Base-by-base conservation (phyloP, 2,329 filamentous ascomycete genomes). In the Onygenales sp. region DNA sequence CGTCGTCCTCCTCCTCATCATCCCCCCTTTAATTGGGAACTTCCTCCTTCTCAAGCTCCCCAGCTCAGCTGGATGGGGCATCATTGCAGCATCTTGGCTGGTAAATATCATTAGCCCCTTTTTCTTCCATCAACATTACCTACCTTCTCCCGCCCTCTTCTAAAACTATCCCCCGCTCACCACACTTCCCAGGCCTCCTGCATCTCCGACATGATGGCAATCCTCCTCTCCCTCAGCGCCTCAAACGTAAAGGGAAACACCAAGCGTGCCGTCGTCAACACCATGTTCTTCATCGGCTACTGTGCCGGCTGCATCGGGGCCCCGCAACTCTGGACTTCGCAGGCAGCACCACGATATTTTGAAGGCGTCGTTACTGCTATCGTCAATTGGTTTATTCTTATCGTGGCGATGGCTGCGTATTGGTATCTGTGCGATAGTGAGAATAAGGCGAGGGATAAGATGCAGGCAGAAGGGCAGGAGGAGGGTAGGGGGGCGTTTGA, bases 221-320 rank as follows among this genome's bases (percentile, higher is more conserved):
- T 75, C 21, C 65, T 75, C 1, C 65, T 77, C 7, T 71, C 67
- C 1, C 66, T 77, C 1, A 68, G 65, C 1, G 74, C 75, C 0
- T 77, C 74, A 2, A 78, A 78, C 52, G 69, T 77, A 31, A 75
- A 76, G 50, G 75, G 77, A 0, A 78, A 78, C 59, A 78, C 76
- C 1, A 79, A 78, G 58, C 70, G 72, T 3, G 65, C 74, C 7
- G 64, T 74, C 2, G 70, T 75, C 32, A 76, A 72, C 49, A 68
- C 71, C 60, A 39, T 39, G 36, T 78, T 77, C 61, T 78, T 78
- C 62, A 73, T 78, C 31, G 74, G 73, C 0, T 78, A 78, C 58
- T 75, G 71, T 43, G 70, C 67, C 4, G 74, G 73, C 1, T 73
- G 72, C 58, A 76, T 77, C 51, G 73, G 65, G 0, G 63, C 64